Conservation (phyloP, 176 grass and related monocot genomes). For the Tillandsia leiboldiana region DNA sequence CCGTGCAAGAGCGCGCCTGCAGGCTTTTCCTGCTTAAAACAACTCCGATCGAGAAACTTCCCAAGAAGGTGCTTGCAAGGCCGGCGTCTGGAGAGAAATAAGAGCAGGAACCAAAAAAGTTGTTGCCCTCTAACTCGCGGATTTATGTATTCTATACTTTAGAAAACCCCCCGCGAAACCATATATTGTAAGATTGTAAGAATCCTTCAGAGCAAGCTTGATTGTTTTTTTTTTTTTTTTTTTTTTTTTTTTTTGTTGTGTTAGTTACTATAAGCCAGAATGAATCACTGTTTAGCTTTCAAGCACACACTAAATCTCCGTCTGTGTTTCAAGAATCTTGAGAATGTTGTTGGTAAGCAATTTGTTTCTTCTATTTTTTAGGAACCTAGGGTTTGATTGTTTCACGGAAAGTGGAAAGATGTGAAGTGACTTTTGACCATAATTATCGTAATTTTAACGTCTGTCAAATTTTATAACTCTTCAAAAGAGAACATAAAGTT, state of each 20-base stretch:
- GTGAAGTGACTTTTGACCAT: too few species aligned
- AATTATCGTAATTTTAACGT: too few species aligned
- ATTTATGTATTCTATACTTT: neutral
- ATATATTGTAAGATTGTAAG: neutral
- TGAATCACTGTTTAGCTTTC: too few species aligned
- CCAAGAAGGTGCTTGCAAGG: conserved; percentile 80
- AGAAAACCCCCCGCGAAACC: neutral
- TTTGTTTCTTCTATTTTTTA: too few species aligned
- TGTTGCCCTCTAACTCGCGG: neutral
- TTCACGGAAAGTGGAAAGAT: too few species aligned
- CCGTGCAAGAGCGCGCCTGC: conserved; percentile 69
- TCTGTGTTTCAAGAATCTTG: neutral
- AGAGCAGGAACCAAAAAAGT: neutral
- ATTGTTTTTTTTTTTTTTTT: neutral
- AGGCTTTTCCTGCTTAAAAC: conserved; percentile 94
- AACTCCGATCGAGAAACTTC: conserved; percentile 71
- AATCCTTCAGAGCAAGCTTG: neutral
- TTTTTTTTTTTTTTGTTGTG: neutral
- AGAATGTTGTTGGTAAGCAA: neutral
- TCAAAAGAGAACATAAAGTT: too few species aligned
- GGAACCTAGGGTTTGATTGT: too few species aligned
- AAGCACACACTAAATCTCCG: too few species aligned
- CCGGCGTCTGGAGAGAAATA: neutral
- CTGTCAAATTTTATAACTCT: too few species aligned
- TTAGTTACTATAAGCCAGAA: neutral